Percentiles rank a stretch among this genome's conserved stretches.
Conservation (phyloP, 2,329 filamentous ascomycete species). For the Lomentospora prolificans region DNA sequence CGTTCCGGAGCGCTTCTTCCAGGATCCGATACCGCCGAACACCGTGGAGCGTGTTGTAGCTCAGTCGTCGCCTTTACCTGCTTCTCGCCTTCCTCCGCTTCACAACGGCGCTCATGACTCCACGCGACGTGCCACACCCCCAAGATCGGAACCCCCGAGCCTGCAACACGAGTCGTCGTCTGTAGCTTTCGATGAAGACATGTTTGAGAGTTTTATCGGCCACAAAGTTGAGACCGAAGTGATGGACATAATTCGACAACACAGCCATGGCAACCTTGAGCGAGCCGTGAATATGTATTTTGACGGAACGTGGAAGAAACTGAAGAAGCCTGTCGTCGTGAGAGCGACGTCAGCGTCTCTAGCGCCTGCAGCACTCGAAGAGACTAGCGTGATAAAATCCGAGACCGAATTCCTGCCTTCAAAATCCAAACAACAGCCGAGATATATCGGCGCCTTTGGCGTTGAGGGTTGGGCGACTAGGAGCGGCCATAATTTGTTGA, state of each 20-base stretch:
- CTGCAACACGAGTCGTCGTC: constrained; percentile 17
- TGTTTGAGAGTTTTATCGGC: constrained; percentile 51
- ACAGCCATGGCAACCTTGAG: constrained; percentile 49
- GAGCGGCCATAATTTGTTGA: constrained; percentile 66
- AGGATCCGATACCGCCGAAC: constrained; percentile 15
- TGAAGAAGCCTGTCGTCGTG: constrained; percentile 18
- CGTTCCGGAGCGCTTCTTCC: constrained; percentile 23
- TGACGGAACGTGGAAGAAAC: constrained; percentile 55
- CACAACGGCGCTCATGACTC: constrained; percentile 15
- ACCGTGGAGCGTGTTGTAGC: neutral
- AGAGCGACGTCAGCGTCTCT: constrained; percentile 13
- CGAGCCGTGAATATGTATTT: constrained; percentile 61
- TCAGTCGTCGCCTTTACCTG: constrained; percentile 11
- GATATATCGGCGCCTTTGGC: constrained; percentile 89
- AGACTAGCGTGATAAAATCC: neutral
- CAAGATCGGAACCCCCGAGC: constrained; percentile 9
- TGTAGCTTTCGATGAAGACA: constrained; percentile 42
- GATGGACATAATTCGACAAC: constrained; percentile 39
- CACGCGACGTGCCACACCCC: constrained; percentile 10
- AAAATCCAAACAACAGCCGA: constrained; percentile 12
- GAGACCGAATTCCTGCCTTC: constrained; percentile 3
- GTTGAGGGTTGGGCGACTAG: constrained; percentile 86
- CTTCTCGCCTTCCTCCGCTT: constrained; percentile 13
- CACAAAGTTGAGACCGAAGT: constrained; percentile 40
- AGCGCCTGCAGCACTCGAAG: neutral